Conservation (phyloP, 768 basidiomycete species). For the Mycena latifolia region DNA sequence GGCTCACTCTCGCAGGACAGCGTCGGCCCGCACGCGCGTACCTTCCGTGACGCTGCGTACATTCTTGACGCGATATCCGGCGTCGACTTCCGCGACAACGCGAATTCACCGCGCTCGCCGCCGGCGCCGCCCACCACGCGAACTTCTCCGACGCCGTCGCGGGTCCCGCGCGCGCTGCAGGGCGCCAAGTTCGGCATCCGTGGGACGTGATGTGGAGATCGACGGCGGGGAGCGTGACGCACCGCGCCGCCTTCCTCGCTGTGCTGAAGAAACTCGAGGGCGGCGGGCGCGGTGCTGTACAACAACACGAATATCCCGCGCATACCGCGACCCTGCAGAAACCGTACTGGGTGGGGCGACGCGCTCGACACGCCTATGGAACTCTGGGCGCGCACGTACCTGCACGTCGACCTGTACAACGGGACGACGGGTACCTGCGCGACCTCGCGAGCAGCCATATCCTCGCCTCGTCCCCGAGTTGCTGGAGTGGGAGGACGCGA, state of each 20-base stretch:
- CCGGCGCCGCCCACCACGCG: constrained; percentile 8
- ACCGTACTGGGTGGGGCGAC: constrained; percentile 24
- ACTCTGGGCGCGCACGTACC: constrained; percentile 20
- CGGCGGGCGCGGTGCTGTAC: constrained; percentile 8
- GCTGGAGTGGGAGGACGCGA: constrained; percentile 16
- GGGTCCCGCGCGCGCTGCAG: neutral
- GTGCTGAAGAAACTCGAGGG: constrained; percentile 1
- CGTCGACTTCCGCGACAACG: constrained; percentile 14
- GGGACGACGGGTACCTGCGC: constrained; percentile 14
- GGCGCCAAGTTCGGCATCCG: constrained; percentile 14
- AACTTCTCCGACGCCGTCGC: constrained; percentile 8
- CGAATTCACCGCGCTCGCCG: constrained; percentile 10
- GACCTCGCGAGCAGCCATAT: neutral
- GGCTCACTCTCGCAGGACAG: constrained; percentile 70
- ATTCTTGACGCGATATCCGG: constrained; percentile 24
- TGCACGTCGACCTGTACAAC: constrained; percentile 26
- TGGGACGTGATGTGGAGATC: constrained; percentile 23
- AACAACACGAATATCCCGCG: constrained; percentile 18
- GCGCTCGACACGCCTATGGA: constrained; percentile 21
- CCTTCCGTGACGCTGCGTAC: constrained; percentile 16
- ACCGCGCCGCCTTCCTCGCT: constrained; percentile 9
- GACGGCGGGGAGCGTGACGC: constrained; percentile 13
- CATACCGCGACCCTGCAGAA: constrained; percentile 16
- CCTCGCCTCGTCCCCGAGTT: constrained; percentile 10
- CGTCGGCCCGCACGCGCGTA: constrained; percentile 49